Percentiles rank a stretch among this genome's conserved stretches.
phyloP scores from a whole-genome alignment of 148 eudicot species.

The Silene latifolia region DNA sequence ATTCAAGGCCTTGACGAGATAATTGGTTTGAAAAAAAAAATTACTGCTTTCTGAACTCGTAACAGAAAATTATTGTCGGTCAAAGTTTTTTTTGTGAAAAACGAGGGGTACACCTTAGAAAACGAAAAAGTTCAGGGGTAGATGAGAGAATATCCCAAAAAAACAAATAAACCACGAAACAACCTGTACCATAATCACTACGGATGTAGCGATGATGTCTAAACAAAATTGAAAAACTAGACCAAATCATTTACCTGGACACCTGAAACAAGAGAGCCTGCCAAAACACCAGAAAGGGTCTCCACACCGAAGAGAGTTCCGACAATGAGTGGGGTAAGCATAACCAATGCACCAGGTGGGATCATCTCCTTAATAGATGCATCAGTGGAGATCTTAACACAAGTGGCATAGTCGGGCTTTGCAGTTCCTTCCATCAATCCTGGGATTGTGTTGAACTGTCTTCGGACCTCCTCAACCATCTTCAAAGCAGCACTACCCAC shows the following conservation, averaged over 20 bases:
- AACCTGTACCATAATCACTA: not conserved
- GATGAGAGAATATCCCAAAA: no score
- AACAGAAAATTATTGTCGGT: no score
- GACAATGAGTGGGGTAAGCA: slow-evolving; percentile 84
- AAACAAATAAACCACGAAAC: not conserved
- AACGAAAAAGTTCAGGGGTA: no score
- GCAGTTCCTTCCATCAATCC: slow-evolving; percentile 89
- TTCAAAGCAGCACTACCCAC: slow-evolving; percentile 89
- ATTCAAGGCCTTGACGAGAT: no score
- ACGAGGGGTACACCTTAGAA: no score
- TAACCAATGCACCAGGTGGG: slow-evolving; percentile 85
- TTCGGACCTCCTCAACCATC: slow-evolving; percentile 94
- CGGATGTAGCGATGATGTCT: not conserved
- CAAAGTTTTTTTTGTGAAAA: no score
- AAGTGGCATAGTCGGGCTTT: slow-evolving; percentile 89
- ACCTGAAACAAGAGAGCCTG: slow-evolving; percentile 83
- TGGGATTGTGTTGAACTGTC: slow-evolving; percentile 87
- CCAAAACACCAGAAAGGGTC: slow-evolving; percentile 83
- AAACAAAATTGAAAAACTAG: not conserved
- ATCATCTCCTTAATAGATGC: slow-evolving; percentile 92
- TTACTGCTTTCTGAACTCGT: no score
- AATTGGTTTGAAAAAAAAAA: no score
- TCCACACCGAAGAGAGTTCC: slow-evolving; percentile 83
- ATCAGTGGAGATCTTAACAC: slow-evolving; percentile 93
- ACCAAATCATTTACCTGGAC: slow-evolving; percentile 52